Evolutionary conservation across 208 protist genomes (phyloP).

Genomic region (Entamoeba histolytica): DNA sequence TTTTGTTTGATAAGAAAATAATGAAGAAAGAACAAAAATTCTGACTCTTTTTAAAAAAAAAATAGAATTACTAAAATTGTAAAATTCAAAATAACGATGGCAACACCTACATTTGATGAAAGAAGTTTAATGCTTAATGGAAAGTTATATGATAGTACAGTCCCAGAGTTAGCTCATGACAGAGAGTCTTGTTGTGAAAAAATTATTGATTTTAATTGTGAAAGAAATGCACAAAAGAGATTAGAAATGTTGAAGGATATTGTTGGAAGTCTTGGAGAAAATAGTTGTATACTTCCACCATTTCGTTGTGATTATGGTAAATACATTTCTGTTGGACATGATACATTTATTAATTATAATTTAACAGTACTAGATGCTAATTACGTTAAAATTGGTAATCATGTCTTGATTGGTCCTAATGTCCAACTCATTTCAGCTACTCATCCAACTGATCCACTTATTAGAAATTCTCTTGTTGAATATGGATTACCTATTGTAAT

Average conservation of each 20-base stretch:
- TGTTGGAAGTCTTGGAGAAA: conserved; percentile 9
- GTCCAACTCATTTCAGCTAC: conserved; percentile 47
- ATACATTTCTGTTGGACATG: conserved; percentile 44
- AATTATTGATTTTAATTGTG: not conserved
- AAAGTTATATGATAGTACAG: not conserved
- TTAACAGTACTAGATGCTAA: conserved; percentile 46
- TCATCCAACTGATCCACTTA: conserved; percentile 41
- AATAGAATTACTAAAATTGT: too few relatives aligned
- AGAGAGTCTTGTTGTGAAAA: not conserved
- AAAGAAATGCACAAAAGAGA: not conserved
- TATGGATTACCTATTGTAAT: conserved; percentile 25
- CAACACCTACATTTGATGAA: not conserved
- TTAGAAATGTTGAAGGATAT: not conserved
- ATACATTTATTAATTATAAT: conserved; percentile 44
- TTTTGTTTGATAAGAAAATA: too few relatives aligned
- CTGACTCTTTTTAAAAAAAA: too few relatives aligned
- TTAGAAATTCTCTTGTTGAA: conserved; percentile 23
- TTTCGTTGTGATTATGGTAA: conserved; percentile 52
- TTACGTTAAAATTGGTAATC: conserved; percentile 41
- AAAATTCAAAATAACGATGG: not conserved
- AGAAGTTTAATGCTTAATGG: not conserved
- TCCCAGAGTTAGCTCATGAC: not conserved
- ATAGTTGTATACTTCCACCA: conserved; percentile 37
- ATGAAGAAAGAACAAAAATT: too few relatives aligned
- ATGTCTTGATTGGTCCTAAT: conserved; percentile 40